Conservation (phyloP, 192 early-diverging fungal species). For the Coemansia sp. region DNA sequence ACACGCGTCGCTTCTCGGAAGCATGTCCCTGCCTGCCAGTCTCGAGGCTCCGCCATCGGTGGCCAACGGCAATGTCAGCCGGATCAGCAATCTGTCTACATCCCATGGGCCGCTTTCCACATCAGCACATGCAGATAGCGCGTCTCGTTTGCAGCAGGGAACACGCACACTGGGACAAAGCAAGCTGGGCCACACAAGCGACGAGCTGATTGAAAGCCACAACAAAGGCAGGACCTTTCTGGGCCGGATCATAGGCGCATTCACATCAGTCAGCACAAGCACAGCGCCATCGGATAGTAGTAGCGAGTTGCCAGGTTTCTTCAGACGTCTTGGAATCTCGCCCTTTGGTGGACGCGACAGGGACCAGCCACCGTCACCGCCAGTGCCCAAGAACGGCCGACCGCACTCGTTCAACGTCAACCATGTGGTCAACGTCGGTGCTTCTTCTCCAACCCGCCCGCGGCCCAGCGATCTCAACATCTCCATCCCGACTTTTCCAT, state of each 20-base stretch:
- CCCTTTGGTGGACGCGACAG: conserved; percentile 22
- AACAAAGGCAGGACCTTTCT: conserved; percentile 23
- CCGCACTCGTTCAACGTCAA: conserved; percentile 48
- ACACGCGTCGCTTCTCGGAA: conserved; percentile 15
- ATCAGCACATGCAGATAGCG: conserved; percentile 5
- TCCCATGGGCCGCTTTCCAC: no score
- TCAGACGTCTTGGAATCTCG: conserved; percentile 29
- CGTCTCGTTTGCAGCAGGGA: neutral
- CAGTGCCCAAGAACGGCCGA: conserved; percentile 16
- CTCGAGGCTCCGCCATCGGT: conserved; percentile 5
- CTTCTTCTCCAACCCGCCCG: conserved; percentile 30
- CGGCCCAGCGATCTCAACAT: conserved; percentile 21
- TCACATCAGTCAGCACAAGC: neutral
- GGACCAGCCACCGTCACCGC: neutral
- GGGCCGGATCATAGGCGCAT: conserved; percentile 25
- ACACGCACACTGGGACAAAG: neutral
- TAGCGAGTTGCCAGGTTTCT: conserved; percentile 18
- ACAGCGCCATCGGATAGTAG: conserved; percentile 1
- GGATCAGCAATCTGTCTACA: conserved; percentile 15
- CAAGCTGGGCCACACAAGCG: neutral
- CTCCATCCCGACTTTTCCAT: conserved; percentile 27
- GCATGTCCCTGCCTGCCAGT: conserved; percentile 16
- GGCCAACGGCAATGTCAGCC: conserved; percentile 13
- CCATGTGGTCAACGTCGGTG: conserved; percentile 40
- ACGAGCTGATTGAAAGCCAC: conserved; percentile 10